These are phyloP conservation scores for Mrakia blollopis DNA, from an alignment of 768 basidiomycete genomes.

Conservation along the genomic window DNA sequence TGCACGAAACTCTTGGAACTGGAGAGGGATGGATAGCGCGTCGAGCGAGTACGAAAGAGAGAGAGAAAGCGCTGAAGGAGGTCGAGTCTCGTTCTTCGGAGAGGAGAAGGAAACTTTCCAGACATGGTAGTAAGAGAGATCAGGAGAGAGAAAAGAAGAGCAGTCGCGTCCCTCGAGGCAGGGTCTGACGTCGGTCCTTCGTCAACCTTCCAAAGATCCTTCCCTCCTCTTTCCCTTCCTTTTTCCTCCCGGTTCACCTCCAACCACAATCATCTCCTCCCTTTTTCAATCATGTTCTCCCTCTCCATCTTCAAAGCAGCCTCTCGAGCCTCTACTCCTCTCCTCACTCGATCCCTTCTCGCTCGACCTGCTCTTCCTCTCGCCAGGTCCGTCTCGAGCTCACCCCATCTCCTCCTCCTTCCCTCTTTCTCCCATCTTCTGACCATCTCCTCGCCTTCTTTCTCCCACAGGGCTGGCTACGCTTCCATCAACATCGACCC, in stretches of 20 bases:
- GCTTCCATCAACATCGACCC: constrained; percentile 48
- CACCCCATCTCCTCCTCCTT: constrained; percentile 5
- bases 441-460: constrained; percentile 59
- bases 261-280: background rate
- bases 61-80: too few species aligned
- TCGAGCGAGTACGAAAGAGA: background rate
- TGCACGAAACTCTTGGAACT: constrained; percentile 13
- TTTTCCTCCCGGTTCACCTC: background rate
- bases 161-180: background rate
- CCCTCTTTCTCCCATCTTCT: constrained; percentile 54
- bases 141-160: background rate
- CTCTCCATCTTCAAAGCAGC: background rate
- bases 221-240: background rate
- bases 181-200: background rate
- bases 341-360: constrained; percentile 53
- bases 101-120: too few species aligned
- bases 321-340: background rate
- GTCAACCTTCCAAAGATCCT: background rate
- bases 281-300: background rate
- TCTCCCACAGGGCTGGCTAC: constrained; percentile 45
- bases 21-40: background rate
- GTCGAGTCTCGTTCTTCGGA: too few species aligned
- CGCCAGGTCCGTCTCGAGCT: background rate
- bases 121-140: too few species aligned
- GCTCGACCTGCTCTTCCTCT: background rate